phyloP scores from a whole-genome alignment of 495 filamentous ascomycete genomes.

The Coniosporium apollinis region DNA sequence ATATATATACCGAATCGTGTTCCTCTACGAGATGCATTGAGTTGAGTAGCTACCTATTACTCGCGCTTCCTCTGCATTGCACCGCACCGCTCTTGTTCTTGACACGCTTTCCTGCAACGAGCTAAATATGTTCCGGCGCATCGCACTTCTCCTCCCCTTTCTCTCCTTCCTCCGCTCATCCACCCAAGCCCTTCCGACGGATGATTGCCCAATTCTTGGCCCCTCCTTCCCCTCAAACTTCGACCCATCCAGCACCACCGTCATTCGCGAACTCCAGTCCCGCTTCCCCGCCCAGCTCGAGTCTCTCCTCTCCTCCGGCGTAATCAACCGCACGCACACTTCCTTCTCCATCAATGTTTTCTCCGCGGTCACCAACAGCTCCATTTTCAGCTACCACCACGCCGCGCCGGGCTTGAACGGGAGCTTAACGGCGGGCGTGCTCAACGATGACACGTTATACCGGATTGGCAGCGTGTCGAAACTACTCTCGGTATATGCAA shows the following conservation, averaged over 20 bases:
- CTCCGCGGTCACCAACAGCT: slow-evolving; percentile 5
- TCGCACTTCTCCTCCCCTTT: no score
- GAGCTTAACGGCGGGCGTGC: not conserved
- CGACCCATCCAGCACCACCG: not conserved
- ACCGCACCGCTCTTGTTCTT: no score
- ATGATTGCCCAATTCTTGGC: slow-evolving; percentile 2
- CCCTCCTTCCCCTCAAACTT: slow-evolving; percentile 1
- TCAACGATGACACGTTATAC: slow-evolving; percentile 9
- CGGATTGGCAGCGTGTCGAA: slow-evolving; percentile 13
- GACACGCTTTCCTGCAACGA: no score
- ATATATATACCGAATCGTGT: no score
- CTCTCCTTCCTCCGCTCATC: no score
- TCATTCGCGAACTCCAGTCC: not conserved
- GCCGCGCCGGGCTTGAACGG: slow-evolving; percentile 1
- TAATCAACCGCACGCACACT: slow-evolving; percentile 1
- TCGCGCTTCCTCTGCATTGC: no score
- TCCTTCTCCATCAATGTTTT: slow-evolving; percentile 8
- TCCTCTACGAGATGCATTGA: no score
- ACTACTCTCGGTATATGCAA: slow-evolving; percentile 10
- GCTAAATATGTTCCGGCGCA: no score
- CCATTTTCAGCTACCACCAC: slow-evolving; percentile 5
- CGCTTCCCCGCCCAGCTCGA: not conserved
- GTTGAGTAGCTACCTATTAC: no score
- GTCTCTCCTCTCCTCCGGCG: not conserved
- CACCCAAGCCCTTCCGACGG: no score